Percentiles rank a stretch among this genome's conserved stretches.
phyloP scores from a whole-genome alignment of 164 flowering plant species.

The Stephania cephalantha region DNA sequence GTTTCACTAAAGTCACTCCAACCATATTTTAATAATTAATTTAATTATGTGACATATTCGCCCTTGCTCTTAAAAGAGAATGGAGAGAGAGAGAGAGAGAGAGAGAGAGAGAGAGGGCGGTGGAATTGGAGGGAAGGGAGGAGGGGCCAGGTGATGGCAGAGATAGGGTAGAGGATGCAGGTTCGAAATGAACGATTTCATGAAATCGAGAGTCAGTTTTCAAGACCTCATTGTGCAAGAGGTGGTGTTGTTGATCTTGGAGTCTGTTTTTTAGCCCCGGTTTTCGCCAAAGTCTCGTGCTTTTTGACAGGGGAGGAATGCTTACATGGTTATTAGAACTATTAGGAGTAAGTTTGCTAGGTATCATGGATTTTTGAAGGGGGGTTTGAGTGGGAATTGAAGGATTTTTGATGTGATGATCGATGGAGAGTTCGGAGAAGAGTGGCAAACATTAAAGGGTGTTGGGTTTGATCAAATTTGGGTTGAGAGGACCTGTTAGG shows the following conservation, averaged over 20 bases:
- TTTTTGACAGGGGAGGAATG: conserved; percentile 77
- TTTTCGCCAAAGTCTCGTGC: conserved; percentile 75
- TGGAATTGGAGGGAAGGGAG: no score
- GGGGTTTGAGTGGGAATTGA: conserved; percentile 58
- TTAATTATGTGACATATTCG: no score
- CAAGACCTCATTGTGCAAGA: conserved; percentile 92
- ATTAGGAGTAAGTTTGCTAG: conserved; percentile 89
- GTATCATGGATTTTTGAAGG: conserved; percentile 81
- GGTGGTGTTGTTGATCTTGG: conserved; percentile 68
- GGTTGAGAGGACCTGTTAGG: conserved; percentile 23
- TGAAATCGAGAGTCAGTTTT: no score
- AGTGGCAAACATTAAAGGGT: conserved; percentile 69
- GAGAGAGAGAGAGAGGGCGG: no score
- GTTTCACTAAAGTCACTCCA: no score
- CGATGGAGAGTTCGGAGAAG: conserved; percentile 55
- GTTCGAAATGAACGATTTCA: no score
- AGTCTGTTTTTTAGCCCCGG: conserved; percentile 74
- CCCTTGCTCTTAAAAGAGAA: no score
- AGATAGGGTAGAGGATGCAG: no score
- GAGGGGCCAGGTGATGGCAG: no score
- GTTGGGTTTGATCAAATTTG: conserved; percentile 55
- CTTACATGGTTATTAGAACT: conserved; percentile 80
- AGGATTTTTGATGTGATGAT: conserved; percentile 36
- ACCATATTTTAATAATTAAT: no score
- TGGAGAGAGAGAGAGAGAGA: no score